phyloP scores from a whole-genome alignment of 768 basidiomycete species.

The Phlegmacium glaucopus region DNA sequence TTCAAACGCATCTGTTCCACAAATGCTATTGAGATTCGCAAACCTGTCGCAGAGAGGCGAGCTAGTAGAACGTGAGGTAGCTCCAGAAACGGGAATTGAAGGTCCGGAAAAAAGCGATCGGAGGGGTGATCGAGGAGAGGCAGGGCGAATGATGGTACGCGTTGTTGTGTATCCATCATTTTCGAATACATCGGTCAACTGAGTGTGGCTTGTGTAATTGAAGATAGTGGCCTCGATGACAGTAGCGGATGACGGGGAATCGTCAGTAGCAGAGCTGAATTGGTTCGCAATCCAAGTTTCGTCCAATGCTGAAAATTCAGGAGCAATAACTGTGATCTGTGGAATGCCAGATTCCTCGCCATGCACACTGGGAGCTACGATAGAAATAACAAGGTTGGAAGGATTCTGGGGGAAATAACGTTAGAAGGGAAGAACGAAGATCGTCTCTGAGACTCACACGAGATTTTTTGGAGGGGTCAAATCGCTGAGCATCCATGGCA shows the following conservation, averaged over 20 bases:
- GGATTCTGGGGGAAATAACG: conserved; percentile 1
- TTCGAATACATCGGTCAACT: conserved; percentile 13
- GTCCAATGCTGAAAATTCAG: neutral
- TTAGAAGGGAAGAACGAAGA: neutral
- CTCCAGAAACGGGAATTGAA: neutral
- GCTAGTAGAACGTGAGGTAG: neutral
- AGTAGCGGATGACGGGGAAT: neutral
- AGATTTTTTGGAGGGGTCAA: conserved; percentile 20
- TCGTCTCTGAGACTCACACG: conserved; percentile 13
- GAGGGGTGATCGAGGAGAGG: neutral
- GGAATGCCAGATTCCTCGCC: neutral
- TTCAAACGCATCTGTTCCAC: conserved; percentile 7
- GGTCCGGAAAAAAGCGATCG: neutral
- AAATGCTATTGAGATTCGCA: conserved; percentile 6
- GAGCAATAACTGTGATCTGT: neutral
- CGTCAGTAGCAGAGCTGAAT: neutral
- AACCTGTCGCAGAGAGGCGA: neutral
- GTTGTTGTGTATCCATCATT: conserved; percentile 10
- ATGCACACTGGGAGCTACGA: neutral
- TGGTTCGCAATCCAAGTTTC: neutral
- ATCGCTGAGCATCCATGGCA: conserved; percentile 29
- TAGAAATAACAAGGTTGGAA: conserved; percentile 2
- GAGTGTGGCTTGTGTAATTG: conserved; percentile 1
- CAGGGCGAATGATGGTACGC: conserved; percentile 14
- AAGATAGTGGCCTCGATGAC: conserved; percentile 1